A percentile compares a stretch with the other conserved stretches of the same genome.
phyloP scores from a whole-genome alignment of 2,329 filamentous ascomycete species.

The Penicillium crustosum region DNA sequence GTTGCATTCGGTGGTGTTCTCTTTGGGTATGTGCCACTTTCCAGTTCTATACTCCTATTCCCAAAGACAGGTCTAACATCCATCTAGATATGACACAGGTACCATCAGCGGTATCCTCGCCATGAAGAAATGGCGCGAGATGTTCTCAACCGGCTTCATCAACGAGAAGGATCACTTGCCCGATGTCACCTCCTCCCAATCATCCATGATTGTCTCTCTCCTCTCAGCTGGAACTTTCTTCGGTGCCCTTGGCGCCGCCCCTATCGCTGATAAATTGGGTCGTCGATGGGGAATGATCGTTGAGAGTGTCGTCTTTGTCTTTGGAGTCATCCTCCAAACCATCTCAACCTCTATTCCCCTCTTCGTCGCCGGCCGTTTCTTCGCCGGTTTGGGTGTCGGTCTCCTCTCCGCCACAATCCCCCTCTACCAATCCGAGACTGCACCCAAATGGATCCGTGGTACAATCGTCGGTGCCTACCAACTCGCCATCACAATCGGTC shows the following conservation, averaged over 20 bases:
- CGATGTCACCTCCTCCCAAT: slow-evolving; percentile 53
- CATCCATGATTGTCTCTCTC: slow-evolving; percentile 18
- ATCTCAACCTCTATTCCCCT: slow-evolving; percentile 30
- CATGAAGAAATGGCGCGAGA: slow-evolving; percentile 46
- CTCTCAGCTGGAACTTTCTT: slow-evolving; percentile 69
- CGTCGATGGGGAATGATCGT: slow-evolving; percentile 44
- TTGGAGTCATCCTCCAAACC: slow-evolving; percentile 37
- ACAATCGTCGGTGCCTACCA: slow-evolving; percentile 75
- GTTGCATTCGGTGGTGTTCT: slow-evolving; percentile 60
- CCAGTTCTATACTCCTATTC: neutral
- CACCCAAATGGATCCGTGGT: slow-evolving; percentile 69
- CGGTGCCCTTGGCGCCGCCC: slow-evolving; percentile 53
- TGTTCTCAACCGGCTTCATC: slow-evolving; percentile 36
- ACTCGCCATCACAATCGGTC: slow-evolving; percentile 74
- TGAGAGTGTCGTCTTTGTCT: slow-evolving; percentile 32
- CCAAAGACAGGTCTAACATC: neutral
- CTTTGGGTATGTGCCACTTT: slow-evolving; percentile 48
- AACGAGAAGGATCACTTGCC: slow-evolving; percentile 43
- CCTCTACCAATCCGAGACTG: slow-evolving; percentile 79
- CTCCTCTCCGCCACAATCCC: slow-evolving; percentile 63
- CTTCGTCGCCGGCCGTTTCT: slow-evolving; percentile 51
- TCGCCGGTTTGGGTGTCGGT: slow-evolving; percentile 62
- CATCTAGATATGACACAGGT: slow-evolving; percentile 51
- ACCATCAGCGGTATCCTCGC: slow-evolving; percentile 55
- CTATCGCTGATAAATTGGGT: slow-evolving; percentile 35